A percentile compares a stretch with the other conserved stretches of the same genome.
These are phyloP conservation scores for Petunia hybrid DNA, from an alignment of 305 asterid genomes.

Conservation along the genomic window DNA sequence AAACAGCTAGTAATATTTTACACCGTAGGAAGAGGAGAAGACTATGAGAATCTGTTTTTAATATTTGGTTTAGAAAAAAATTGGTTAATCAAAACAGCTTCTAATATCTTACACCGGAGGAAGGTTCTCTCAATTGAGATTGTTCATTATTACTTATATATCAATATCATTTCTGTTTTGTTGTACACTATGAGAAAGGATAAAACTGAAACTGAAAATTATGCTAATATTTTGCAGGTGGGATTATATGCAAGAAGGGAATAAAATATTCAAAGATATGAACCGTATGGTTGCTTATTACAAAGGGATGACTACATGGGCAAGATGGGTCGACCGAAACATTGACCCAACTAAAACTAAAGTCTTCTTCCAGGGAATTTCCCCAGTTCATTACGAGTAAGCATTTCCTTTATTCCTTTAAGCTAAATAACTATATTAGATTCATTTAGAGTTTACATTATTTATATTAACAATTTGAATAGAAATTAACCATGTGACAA, in stretches of 20 bases:
- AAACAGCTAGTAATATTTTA: too few species aligned
- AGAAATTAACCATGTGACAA: too few species aligned
- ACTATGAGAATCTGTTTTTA: too few species aligned
- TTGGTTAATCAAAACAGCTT: not conserved
- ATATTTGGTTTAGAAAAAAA: too few species aligned
- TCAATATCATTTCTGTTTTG: too few species aligned
- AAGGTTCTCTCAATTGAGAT: not conserved
- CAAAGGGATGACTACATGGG: conserved; percentile 93
- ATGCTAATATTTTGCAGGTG: conserved; percentile 48
- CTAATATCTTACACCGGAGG: not conserved
- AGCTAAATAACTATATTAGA: too few species aligned
- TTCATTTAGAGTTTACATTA: too few species aligned
- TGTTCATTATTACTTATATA: not conserved
- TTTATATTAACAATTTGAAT: too few species aligned
- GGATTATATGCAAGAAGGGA: conserved; percentile 77
- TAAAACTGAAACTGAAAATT: too few species aligned
- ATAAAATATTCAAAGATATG: conserved; percentile 72
- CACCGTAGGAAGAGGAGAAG: too few species aligned
- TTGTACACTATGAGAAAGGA: too few species aligned
- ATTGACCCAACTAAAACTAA: conserved; percentile 77
- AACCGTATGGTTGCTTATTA: conserved; percentile 84
- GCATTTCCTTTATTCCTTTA: too few species aligned
- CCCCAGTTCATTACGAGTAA: conserved; percentile 89
- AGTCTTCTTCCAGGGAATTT: conserved; percentile 87
- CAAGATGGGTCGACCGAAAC: conserved; percentile 73